phyloP scores from a whole-genome alignment of 2,329 filamentous ascomycete genomes.

The Blumeriella jaapii region DNA sequence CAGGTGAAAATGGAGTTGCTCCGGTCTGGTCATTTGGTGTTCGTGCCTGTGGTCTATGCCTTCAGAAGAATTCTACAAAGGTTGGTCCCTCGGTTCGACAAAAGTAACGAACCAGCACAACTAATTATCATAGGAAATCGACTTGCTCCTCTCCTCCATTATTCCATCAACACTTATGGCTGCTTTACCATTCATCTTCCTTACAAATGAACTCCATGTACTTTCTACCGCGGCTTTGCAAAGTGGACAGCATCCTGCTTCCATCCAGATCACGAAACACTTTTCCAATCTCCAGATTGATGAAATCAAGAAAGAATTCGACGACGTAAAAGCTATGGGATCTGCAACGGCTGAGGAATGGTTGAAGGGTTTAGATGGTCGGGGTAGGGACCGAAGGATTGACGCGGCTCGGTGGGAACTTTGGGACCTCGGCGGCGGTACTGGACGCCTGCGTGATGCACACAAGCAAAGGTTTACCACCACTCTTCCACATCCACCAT shows the following conservation, averaged over 20 bases:
- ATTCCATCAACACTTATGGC: conserved; percentile 50
- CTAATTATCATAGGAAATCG: conserved; percentile 49
- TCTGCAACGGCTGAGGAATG: conserved; percentile 61
- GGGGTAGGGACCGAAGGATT: conserved; percentile 47
- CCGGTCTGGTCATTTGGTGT: conserved; percentile 63
- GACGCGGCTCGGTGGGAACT: conserved; percentile 64
- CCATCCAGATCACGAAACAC: conserved; percentile 48
- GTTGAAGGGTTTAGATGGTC: conserved; percentile 59
- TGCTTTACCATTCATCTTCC: conserved; percentile 57
- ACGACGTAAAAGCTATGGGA: conserved; percentile 54
- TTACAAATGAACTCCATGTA: conserved; percentile 49
- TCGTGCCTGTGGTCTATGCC: conserved; percentile 54
- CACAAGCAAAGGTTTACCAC: conserved; percentile 2
- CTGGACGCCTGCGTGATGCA: conserved; percentile 18
- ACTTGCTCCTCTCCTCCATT: conserved; percentile 51
- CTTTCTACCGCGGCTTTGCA: conserved; percentile 45
- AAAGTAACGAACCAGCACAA: background rate
- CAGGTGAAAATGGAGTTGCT: conserved; percentile 47
- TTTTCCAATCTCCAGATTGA: conserved; percentile 54
- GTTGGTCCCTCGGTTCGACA: conserved; percentile 34
- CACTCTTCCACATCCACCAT: background rate
- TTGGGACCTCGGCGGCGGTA: conserved; percentile 39
- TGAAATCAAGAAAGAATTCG: conserved; percentile 49
- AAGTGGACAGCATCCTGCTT: conserved; percentile 35
- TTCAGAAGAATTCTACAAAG: conserved; percentile 49